These are phyloP conservation scores for Zalaria sp. DNA, from an alignment of 2,329 filamentous ascomycete species.

Conservation along the genomic window DNA sequence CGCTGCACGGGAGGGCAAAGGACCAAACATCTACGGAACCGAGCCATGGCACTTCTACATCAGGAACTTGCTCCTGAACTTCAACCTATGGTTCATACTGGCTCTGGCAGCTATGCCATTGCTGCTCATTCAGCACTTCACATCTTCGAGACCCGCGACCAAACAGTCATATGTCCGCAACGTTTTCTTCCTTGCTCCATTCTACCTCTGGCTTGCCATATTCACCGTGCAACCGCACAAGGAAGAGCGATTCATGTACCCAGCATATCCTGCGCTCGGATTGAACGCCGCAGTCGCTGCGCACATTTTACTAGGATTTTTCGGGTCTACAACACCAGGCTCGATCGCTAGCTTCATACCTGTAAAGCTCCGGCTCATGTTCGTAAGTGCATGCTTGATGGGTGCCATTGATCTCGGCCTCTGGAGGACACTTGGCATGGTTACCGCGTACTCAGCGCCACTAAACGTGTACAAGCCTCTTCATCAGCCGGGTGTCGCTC, in stretches of 20 bases:
- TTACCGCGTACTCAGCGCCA: conserved; percentile 73
- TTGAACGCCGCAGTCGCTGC: conserved; percentile 77
- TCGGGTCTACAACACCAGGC: conserved; percentile 57
- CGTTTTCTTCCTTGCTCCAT: conserved; percentile 65
- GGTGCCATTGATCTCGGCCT: conserved; percentile 49
- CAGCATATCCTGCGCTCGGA: conserved; percentile 78
- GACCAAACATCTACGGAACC: conserved; percentile 85
- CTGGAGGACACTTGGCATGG: conserved; percentile 60
- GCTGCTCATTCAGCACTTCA: conserved; percentile 56
- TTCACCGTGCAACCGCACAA: conserved; percentile 93
- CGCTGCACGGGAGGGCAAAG: conserved; percentile 47
- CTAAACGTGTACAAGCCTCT: conserved; percentile 56
- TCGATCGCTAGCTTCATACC: conserved; percentile 59
- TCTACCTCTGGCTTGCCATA: conserved; percentile 88
- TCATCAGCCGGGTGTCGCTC: conserved; percentile 39
- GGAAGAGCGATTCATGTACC: conserved; percentile 98
- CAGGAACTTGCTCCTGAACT: conserved; percentile 81
- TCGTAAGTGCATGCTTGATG: conserved; percentile 36
- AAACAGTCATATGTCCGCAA: conserved; percentile 61
- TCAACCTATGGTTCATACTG: conserved; percentile 85
- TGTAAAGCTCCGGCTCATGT: conserved; percentile 50
- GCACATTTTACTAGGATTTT: conserved; percentile 62
- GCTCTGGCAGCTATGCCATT: conserved; percentile 63
- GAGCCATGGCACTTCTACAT: conserved; percentile 97
- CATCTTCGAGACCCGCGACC: conserved; percentile 46